These are phyloP conservation scores for Citrullus colocynthis DNA, from an alignment of 306 rosid genomes.

Conservation along the genomic window DNA sequence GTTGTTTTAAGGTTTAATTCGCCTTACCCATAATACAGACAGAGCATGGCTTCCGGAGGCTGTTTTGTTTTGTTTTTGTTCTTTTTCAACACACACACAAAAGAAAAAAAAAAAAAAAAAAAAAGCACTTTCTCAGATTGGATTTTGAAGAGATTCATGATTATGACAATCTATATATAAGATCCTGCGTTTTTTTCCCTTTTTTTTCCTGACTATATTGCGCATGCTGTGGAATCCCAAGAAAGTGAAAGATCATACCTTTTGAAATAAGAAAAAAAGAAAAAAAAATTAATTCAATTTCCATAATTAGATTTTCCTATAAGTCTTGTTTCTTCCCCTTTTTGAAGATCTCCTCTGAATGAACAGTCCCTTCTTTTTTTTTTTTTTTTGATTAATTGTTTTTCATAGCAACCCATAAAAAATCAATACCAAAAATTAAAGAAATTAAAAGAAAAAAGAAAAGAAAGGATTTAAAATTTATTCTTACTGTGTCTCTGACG, in stretches of 20 bases:
- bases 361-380: neutral
- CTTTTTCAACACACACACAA: neutral
- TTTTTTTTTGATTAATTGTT: too few relatives aligned
- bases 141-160: slow-evolving; percentile 1
- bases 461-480: neutral
- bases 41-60: neutral
- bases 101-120: neutral
- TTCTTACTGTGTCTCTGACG: slow-evolving; percentile 49
- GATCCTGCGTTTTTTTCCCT: slow-evolving; percentile 16
- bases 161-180: slow-evolving; percentile 15
- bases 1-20: slow-evolving; percentile 1
- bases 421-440: too few relatives aligned
- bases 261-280: neutral
- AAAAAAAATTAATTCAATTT: neutral
- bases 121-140: neutral
- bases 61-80: slow-evolving; percentile 1
- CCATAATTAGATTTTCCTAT: slow-evolving; percentile 2
- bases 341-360: neutral
- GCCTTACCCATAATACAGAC: neutral
- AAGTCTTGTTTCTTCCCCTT: neutral
- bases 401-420: neutral
- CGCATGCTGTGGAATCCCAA: slow-evolving; percentile 59
- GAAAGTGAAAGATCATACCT: slow-evolving; percentile 31
- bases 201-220: slow-evolving; percentile 19
- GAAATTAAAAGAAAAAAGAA: neutral